phyloP scores from a whole-genome alignment of 2,329 filamentous ascomycete species.

The Dothideomycetes sp. region DNA sequence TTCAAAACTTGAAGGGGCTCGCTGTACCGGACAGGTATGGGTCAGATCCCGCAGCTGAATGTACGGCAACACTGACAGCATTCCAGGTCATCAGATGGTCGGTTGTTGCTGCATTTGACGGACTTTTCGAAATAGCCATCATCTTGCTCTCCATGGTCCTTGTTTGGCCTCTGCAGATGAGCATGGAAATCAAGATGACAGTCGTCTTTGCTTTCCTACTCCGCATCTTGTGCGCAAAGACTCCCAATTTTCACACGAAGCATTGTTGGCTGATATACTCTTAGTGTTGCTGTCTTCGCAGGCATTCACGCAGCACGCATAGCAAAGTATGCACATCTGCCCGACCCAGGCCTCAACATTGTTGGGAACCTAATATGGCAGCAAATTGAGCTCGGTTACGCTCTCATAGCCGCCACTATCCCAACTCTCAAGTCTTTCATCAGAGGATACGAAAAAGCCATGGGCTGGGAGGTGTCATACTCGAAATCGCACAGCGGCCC shows the following conservation, averaged over 20 bases:
- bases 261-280: background rate
- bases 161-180: conserved; percentile 19
- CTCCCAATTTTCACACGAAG: background rate
- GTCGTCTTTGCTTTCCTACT: conserved; percentile 19
- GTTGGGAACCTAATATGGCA: conserved; percentile 17
- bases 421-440: conserved; percentile 20
- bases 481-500: background rate
- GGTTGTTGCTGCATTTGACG: conserved; percentile 16
- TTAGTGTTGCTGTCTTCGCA: conserved; percentile 9
- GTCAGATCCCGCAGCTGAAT: background rate
- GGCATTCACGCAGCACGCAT: conserved; percentile 9
- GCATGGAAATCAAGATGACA: conserved; percentile 16
- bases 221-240: conserved; percentile 12
- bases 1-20: background rate
- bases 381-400: conserved; percentile 18
- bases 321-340: conserved; percentile 4
- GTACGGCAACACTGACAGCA: background rate
- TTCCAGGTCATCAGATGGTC: conserved; percentile 14
- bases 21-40: conserved; percentile 12
- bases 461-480: conserved; percentile 12
- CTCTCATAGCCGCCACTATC: conserved; percentile 19
- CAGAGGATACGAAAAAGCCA: conserved; percentile 14
- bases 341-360: conserved; percentile 13
- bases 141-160: conserved; percentile 15
- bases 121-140: conserved; percentile 17